These are phyloP conservation scores for Chenopodium album DNA, from an alignment of 148 eudicot species.

Conservation along the genomic window DNA sequence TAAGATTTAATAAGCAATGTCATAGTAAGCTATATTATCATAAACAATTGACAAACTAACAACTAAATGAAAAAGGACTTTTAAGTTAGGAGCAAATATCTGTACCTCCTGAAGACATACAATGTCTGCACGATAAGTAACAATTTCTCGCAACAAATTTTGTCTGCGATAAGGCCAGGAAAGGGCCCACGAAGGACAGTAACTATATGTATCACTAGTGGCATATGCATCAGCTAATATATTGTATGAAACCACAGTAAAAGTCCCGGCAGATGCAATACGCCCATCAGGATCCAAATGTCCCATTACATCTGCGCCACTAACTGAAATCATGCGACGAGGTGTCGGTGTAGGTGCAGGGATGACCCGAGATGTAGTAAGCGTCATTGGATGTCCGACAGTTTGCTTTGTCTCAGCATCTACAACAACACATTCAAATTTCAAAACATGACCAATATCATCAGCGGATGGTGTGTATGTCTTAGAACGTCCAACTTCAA, in stretches of 20 bases:
- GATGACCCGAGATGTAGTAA: conserved; percentile 82
- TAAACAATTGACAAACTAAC: neutral
- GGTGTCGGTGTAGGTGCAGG: conserved; percentile 98
- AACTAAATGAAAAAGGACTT: neutral
- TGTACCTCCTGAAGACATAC: conserved; percentile 98
- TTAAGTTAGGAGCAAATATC: conserved; percentile 18
- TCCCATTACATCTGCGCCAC: conserved; percentile 63
- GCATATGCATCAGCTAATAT: conserved; percentile 82
- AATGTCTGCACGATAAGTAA: conserved; percentile 91
- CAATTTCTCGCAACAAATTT: conserved; percentile 91
- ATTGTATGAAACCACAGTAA: conserved; percentile 96
- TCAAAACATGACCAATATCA: conserved; percentile 92
- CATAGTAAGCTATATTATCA: no score
- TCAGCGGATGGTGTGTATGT: conserved; percentile 93
- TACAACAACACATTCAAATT: conserved; percentile 92
- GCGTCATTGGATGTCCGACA: conserved; percentile 56
- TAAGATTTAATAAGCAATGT: no score
- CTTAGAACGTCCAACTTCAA: conserved; percentile 83
- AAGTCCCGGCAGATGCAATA: conserved; percentile 56
- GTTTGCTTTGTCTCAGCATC: conserved; percentile 73
- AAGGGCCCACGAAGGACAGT: conserved; percentile 98
- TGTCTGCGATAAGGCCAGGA: conserved; percentile 97
- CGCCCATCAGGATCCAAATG: conserved; percentile 78
- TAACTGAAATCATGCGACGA: conserved; percentile 76
- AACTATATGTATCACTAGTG: conserved; percentile 71